Conservation (phyloP, 371 early-diverging fungal species). For the Rhizopus microsporus region DNA sequence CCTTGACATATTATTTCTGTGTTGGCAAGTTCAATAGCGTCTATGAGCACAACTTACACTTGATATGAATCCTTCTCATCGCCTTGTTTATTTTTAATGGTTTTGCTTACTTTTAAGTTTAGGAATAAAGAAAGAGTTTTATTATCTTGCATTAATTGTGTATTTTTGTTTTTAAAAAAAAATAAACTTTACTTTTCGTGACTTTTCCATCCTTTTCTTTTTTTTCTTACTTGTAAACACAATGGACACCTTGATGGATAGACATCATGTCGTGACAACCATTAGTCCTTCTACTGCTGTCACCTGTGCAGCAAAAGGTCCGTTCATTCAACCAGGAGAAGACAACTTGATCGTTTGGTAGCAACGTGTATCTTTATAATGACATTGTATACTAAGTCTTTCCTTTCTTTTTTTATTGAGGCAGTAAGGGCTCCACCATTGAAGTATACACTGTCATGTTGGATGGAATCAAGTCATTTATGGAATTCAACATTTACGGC, state of each 20-base stretch:
- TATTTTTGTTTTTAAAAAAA: not conserved
- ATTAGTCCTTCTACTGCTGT: constrained; percentile 17
- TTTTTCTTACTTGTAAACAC: not conserved
- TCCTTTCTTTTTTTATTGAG: not conserved
- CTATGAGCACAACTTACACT: no score
- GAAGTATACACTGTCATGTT: constrained; percentile 54
- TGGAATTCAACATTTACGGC: constrained; percentile 64
- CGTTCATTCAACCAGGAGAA: constrained; percentile 55
- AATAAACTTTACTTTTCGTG: not conserved
- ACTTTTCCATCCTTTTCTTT: not conserved
- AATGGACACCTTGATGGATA: constrained; percentile 1
- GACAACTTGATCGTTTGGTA: constrained; percentile 67
- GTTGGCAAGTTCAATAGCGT: no score
- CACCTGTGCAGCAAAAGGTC: constrained; percentile 43
- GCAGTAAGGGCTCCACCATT: constrained; percentile 65
- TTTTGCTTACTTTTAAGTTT: no score
- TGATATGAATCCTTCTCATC: no score
- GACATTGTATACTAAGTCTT: not conserved
- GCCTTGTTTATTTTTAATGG: no score
- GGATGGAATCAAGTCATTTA: constrained; percentile 50
- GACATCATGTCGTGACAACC: constrained; percentile 19
- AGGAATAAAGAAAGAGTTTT: no score
- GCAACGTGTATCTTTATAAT: constrained; percentile 1
- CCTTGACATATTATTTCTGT: no score
- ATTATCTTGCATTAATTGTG: not conserved